Evolutionary conservation across 495 filamentous ascomycete genomes (phyloP).

Genomic region (Penicillium dipodomyicola): DNA sequence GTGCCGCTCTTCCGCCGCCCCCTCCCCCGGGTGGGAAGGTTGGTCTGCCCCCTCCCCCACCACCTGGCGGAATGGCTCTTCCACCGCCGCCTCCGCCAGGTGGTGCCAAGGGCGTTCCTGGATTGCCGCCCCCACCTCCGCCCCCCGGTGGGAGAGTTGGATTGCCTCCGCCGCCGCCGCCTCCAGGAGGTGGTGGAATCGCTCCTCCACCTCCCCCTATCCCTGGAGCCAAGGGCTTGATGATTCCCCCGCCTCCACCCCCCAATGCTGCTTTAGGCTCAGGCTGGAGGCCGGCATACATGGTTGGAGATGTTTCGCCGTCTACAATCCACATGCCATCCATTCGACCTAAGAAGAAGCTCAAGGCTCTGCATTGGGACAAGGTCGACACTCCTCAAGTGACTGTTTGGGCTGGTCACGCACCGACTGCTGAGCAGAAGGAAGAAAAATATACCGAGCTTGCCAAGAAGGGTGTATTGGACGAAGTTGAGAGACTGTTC

Average conservation of each 20-base stretch:
- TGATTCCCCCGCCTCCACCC: constrained; percentile 59
- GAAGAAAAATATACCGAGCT: constrained; percentile 95
- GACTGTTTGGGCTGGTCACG: constrained; percentile 91
- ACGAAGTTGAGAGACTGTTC: constrained; percentile 96
- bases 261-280: constrained; percentile 58
- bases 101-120: constrained; percentile 32
- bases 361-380: constrained; percentile 99
- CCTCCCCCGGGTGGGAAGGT: constrained; percentile 40
- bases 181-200: constrained; percentile 35
- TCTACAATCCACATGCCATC: constrained; percentile 61
- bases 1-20: constrained; percentile 21
- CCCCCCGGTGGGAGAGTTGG: constrained; percentile 49
- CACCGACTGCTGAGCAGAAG: constrained; percentile 74
- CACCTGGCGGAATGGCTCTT: constrained; percentile 38
- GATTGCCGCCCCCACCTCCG: constrained; percentile 44
- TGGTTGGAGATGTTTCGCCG: constrained; percentile 44
- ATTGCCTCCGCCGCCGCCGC: constrained; percentile 51
- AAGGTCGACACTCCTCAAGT: constrained; percentile 93
- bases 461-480: constrained; percentile 86
- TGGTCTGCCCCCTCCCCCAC: constrained; percentile 47
- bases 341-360: constrained; percentile 94
- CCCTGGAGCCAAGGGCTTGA: constrained; percentile 33
- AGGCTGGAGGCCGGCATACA: constrained; percentile 48
- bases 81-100: constrained; percentile 47
- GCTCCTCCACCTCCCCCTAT: constrained; percentile 58